Base-by-base conservation (phyloP, 2,329 filamentous ascomycete species). In the Botrytis sinoallii region DNA sequence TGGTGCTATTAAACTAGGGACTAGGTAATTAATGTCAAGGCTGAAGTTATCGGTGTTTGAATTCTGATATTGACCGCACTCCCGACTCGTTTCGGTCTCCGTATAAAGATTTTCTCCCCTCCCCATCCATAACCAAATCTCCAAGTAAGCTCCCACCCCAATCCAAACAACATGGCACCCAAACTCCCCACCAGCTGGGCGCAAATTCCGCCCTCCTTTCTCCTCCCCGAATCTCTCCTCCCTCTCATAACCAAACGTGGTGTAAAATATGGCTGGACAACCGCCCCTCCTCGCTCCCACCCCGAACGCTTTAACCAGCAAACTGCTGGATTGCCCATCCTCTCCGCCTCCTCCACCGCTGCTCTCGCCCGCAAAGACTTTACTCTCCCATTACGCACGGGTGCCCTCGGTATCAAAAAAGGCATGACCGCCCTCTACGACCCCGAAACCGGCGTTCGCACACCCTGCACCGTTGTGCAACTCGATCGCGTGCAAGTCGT, bases 371-470 rank as follows among this genome's bases (percentile, higher is more conserved):
- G 89, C 66, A 87, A 85, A 78, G 87, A 85, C 77, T 85, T 84
- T 76, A 89, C 88, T 25, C 88, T 89, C 22, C 89, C 89, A 1
- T 79, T 90, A 60, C 92, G 96, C 42, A 91, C 94, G 3, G 96
- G 96, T 44, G 91, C 93, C 14, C 87, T 99, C 65, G 94, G 92
- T 20, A 88, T 91, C 81, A 99, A 99, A 85, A 95, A 95, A 85
- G 96, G 96, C 83, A 98, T 99, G 93, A 97, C 94, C 61, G 95
- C 92, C 75, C 84, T 98, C 77, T 98, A 92, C 87, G 91, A 94
- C 80, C 84, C 88, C 0, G 89, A 90, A 79, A 92, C 93, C 40
- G 92, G 93, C 78, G 88, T 88, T 76, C 91, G 95, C 77, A 92
- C 91, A 74, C 88, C 95, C 32, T 97, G 94, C 86, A 99, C 96